phyloP scores from a whole-genome alignment of 495 filamentous ascomycete species.

The Hypoxylon subgilvum region DNA sequence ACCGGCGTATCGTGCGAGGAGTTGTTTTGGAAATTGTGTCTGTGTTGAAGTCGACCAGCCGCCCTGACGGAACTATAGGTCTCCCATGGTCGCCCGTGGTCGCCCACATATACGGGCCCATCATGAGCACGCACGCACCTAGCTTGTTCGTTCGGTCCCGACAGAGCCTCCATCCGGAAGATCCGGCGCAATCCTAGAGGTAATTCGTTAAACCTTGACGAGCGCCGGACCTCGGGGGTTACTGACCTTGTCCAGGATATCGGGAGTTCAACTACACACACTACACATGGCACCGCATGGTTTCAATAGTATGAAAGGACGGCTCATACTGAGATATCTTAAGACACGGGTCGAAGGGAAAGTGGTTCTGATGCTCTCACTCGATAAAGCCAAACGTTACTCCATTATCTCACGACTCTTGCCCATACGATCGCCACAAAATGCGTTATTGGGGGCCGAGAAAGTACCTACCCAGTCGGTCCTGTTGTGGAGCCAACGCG shows the following conservation, averaged over 20 bases:
- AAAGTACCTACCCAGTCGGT: constrained; percentile 41
- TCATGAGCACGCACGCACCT: constrained; percentile 16
- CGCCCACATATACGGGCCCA: constrained; percentile 37
- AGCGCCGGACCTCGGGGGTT: constrained; percentile 19
- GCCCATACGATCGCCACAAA: constrained; percentile 13
- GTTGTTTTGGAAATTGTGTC: constrained; percentile 4
- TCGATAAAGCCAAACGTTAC: background rate
- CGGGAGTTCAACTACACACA: too few relatives aligned
- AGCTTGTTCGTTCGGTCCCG: constrained; percentile 27
- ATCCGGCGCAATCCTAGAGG: constrained; percentile 5
- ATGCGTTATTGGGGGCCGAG: constrained; percentile 32
- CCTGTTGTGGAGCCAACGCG: constrained; percentile 38
- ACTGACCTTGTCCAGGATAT: background rate
- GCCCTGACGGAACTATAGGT: constrained; percentile 29
- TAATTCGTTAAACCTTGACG: background rate
- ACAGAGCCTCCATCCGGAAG: constrained; percentile 27
- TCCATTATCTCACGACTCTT: constrained; percentile 1
- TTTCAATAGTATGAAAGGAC: background rate
- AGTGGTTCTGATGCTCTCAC: background rate
- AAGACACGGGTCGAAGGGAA: background rate
- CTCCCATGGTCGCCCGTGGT: background rate
- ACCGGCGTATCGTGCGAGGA: constrained; percentile 33
- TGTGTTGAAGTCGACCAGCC: constrained; percentile 16
- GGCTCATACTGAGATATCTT: constrained; percentile 1
- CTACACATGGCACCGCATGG: background rate